Conservation (phyloP, 1,139 yeast species). For the Pichia sp. region DNA sequence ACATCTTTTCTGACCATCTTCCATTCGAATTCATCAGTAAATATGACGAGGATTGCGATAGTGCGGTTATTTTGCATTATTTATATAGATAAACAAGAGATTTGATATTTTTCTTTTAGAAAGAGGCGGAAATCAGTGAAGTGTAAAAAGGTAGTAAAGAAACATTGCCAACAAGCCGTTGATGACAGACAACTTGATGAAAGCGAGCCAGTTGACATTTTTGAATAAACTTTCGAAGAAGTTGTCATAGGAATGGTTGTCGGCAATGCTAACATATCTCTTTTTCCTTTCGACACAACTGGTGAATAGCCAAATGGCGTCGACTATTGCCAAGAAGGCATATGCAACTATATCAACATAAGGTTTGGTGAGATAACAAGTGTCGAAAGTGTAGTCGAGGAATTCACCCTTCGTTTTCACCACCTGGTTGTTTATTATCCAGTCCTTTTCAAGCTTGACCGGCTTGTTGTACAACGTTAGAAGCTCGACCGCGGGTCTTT, state of each 20-base stretch:
- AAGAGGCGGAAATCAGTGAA: neutral
- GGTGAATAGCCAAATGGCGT: slow-evolving; percentile 21
- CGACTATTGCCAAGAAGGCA: slow-evolving; percentile 36
- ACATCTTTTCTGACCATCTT: too few species aligned
- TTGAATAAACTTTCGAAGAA: neutral
- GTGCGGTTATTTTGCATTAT: neutral
- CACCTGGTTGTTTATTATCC: slow-evolving; percentile 15
- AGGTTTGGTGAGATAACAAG: slow-evolving; percentile 50
- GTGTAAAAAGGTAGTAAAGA: slow-evolving; percentile 1
- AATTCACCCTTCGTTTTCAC: slow-evolving; percentile 12
- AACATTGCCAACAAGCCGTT: neutral
- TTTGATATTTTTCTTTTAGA: neutral
- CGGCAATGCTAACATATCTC: slow-evolving; percentile 9
- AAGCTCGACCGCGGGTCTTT: slow-evolving; percentile 50
- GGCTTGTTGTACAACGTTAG: slow-evolving; percentile 34
- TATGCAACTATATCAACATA: slow-evolving; percentile 42
- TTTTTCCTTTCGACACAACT: slow-evolving; percentile 10
- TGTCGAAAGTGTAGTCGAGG: slow-evolving; percentile 33
- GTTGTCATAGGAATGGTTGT: slow-evolving; percentile 3
- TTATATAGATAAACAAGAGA: neutral
- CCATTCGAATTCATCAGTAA: too few species aligned
- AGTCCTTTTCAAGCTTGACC: slow-evolving; percentile 10
- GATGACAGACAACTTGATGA: neutral
- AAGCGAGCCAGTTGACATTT: slow-evolving; percentile 1
- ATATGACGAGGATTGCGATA: too few species aligned